phyloP scores from a whole-genome alignment of 1,284 basidiomycete species.

The Ceratobasidium sp. region DNA sequence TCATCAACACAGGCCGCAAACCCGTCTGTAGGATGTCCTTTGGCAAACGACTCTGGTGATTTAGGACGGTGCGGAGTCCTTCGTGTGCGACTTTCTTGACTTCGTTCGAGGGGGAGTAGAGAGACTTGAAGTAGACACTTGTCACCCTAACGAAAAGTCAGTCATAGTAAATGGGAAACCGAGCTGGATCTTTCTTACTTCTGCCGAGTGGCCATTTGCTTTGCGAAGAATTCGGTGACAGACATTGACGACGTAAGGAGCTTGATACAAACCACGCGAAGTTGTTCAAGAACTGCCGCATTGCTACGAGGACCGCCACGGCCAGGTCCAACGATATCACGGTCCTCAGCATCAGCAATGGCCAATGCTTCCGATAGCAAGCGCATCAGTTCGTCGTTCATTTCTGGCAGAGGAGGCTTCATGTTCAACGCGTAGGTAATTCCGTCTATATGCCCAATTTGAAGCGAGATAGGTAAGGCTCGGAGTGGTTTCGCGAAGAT shows the following conservation, averaged over 20 bases:
- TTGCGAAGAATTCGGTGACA: slow-evolving; percentile 87
- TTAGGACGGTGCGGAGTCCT: slow-evolving; percentile 86
- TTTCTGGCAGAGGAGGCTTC: slow-evolving; percentile 83
- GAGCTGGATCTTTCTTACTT: slow-evolving; percentile 58
- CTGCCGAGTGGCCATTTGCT: slow-evolving; percentile 81
- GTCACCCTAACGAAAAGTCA: slow-evolving; percentile 68
- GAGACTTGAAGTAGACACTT: slow-evolving; percentile 96
- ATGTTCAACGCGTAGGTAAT: slow-evolving; percentile 89
- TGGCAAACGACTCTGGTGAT: slow-evolving; percentile 89
- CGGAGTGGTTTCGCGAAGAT: slow-evolving; percentile 98
- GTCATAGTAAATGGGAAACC: slow-evolving; percentile 10
- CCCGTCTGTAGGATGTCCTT: slow-evolving; percentile 96
- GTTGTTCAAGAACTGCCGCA: slow-evolving; percentile 80
- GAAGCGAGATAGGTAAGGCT: slow-evolving; percentile 92
- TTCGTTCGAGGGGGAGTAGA: slow-evolving; percentile 91
- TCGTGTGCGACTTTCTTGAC: slow-evolving; percentile 97
- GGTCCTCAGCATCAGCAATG: slow-evolving; percentile 93
- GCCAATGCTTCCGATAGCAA: slow-evolving; percentile 94
- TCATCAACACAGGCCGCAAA: slow-evolving; percentile 95
- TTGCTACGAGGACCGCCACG: slow-evolving; percentile 79
- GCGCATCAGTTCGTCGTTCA: slow-evolving; percentile 90
- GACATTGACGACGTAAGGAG: slow-evolving; percentile 93
- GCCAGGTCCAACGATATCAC: slow-evolving; percentile 74
- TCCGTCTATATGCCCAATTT: slow-evolving; percentile 98
- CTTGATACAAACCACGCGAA: slow-evolving; percentile 95